Evolutionary conservation across 352 stramenopile genomes (phyloP), one percentile per base, ranked within the genome.

Genomic region (Thraustochytrium striatum): DNA sequence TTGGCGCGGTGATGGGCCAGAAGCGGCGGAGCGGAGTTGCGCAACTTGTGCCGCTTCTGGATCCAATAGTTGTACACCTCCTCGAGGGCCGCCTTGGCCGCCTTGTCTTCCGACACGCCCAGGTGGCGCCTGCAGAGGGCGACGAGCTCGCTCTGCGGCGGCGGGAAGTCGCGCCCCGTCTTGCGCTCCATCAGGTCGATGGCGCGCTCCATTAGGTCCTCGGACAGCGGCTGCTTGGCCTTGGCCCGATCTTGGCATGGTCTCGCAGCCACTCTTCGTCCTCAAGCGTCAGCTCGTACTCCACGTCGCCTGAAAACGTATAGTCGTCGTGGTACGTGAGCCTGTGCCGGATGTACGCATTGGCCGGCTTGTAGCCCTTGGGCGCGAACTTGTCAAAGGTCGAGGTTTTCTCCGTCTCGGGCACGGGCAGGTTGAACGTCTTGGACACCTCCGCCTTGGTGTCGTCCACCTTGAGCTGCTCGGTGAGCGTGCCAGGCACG

Each of bases 51-150:
- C 2, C 95, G 92, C 84, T 98, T 98, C 30, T 89, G 81, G 5
- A 95, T 88, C 96, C 96, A 99, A 85, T 98, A 98, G 65, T 89
- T 89, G 86, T 98, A 95, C 73, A 96, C 88, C 61, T 95, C 91
- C 39, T 88, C 30, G 21, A 59, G 28, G 32, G 79, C 39, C 9
- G 65, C 82, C 16, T 58, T 58, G 16, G 78, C 57, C 30, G 30
- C 50, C n/a, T 70, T 82, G 53, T 52, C 33, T 21, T 41, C 61
- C 5, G 81, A 13, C 3, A 72, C 35, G 19, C 53, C 38, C 43
- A 61, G n/a, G 52, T 36, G 39, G 30, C 68, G 57, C 43, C 33
- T 36, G 8, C 70, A 32, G 38, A 79, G 25, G 1, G 35, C 47
- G 8, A 32, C 39, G 5, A 28, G 38, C 0, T 32, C 61, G 28